Evolutionary conservation across 805 yeast genomes (phyloP).

Genomic region (Alloascoidea hylecoeti): DNA sequence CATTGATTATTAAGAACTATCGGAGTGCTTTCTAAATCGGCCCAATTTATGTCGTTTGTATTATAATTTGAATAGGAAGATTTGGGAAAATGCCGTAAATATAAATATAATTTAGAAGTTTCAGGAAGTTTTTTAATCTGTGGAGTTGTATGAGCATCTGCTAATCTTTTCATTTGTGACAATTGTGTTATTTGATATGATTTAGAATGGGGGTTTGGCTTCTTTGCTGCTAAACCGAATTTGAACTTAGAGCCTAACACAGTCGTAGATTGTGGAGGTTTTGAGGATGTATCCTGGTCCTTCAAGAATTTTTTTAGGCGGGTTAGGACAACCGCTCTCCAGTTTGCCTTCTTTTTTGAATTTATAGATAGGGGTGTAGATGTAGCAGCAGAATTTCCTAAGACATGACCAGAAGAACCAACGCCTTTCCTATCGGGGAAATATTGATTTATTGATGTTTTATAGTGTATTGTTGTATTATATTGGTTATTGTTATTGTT

Average conservation of each 20-base stretch:
- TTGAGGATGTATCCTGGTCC: no score
- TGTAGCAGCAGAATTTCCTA: background rate
- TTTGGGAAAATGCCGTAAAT: background rate
- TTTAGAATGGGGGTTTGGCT: background rate
- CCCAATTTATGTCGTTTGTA: background rate
- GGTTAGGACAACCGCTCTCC: slow-evolving; percentile 1
- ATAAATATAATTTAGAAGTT: background rate
- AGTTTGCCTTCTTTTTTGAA: background rate
- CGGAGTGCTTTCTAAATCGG: background rate
- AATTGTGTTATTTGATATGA: background rate
- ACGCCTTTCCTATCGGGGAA: background rate
- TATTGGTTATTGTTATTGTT: background rate
- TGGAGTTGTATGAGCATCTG: background rate
- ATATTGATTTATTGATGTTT: background rate
- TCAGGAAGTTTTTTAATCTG: background rate
- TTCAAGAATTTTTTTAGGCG: background rate
- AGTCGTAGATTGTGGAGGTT: background rate
- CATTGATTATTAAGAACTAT: background rate
- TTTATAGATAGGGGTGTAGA: background rate
- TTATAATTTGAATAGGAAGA: background rate
- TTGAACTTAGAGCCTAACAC: background rate
- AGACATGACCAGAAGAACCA: background rate
- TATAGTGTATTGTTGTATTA: background rate
- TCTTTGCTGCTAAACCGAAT: no score
- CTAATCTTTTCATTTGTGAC: background rate